These are phyloP conservation scores for Miamiensis avidus DNA, from an alignment of 169 alveolate genomes.

Conservation along the genomic window DNA sequence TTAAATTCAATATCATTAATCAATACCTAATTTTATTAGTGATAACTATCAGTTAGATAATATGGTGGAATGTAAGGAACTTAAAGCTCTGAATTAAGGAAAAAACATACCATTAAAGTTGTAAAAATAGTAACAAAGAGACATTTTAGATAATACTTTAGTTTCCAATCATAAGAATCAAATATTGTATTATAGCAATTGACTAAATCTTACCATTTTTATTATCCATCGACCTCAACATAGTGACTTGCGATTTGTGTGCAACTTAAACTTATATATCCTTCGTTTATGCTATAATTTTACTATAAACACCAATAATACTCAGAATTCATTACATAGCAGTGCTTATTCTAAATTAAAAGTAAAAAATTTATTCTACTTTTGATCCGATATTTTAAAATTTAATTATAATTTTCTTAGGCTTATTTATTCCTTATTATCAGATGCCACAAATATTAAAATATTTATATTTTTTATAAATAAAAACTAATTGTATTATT, in stretches of 20 bases:
- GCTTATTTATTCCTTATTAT: too few relatives aligned
- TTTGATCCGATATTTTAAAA: too few relatives aligned
- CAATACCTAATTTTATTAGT: too few relatives aligned
- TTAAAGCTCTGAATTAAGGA: too few relatives aligned
- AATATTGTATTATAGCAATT: neutral
- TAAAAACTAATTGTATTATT: too few relatives aligned
- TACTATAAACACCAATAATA: neutral
- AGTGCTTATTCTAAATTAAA: neutral
- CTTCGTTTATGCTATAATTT: neutral
- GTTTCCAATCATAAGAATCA: neutral
- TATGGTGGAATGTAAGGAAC: too few relatives aligned
- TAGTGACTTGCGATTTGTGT: neutral
- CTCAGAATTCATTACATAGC: neutral
- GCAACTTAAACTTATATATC: neutral
- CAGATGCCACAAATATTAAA: too few relatives aligned
- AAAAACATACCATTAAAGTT: neutral
- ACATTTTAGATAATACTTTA: neutral
- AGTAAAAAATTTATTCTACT: too few relatives aligned
- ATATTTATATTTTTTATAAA: too few relatives aligned
- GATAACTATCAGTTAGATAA: too few relatives aligned
- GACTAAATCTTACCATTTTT: neutral
- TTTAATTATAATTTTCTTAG: too few relatives aligned
- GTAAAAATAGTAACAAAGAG: neutral
- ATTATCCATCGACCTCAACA: neutral
- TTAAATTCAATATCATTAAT: too few relatives aligned